Base-by-base conservation (phyloP, 1,284 basidiomycete genomes). In the Apiotrichum sp. region DNA sequence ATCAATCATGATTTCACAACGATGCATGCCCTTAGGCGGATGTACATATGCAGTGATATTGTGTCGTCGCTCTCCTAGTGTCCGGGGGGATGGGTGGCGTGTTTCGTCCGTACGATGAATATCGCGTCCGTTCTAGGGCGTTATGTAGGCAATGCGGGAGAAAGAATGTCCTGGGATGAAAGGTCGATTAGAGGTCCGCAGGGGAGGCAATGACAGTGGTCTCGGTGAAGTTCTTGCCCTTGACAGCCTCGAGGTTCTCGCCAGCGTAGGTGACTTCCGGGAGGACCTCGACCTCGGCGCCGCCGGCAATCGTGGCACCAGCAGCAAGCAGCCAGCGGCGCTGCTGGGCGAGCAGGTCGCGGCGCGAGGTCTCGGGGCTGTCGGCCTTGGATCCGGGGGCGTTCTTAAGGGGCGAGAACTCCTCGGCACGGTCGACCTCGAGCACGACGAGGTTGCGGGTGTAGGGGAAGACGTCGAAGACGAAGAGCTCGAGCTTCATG, bases 391-490 rank as follows among this genome's bases (percentile, higher is more conserved):
- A 88, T 0, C 91, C 91, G 1, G 92, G 90, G 2, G 93, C 95
- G 68, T 99, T 99, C 81, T 99, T 99, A 69, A 99, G 78, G 36
- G 93, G 93, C 62, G 88, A 92, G 69, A 99, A 99, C 77, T 98
- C 95, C 59, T 95, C 89, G 58, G 81, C 79, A 50, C 96, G 82
- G 50, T 84, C 83, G 42, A 97, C 92, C 75, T 98, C 93, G 72
- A 98, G 79, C 35, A 98, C 89, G 41, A 87, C 84, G 57, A 98
- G 89, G 54, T 79, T 81, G 67, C 85, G 78, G 46, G 90, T 89
- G 78, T 86, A 93, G 6, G 96, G 95, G 81, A 99, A 98, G 49
- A 99, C 96, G 77, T 99, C 95, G 70, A 98, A 99, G 50, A 99
- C 88, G 78, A 98, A 99, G 77, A 97, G 81, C 77, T 99, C 96